Evolutionary conservation across 2,329 filamentous ascomycete species (phyloP).

Genomic region (Penicillium sp.): DNA sequence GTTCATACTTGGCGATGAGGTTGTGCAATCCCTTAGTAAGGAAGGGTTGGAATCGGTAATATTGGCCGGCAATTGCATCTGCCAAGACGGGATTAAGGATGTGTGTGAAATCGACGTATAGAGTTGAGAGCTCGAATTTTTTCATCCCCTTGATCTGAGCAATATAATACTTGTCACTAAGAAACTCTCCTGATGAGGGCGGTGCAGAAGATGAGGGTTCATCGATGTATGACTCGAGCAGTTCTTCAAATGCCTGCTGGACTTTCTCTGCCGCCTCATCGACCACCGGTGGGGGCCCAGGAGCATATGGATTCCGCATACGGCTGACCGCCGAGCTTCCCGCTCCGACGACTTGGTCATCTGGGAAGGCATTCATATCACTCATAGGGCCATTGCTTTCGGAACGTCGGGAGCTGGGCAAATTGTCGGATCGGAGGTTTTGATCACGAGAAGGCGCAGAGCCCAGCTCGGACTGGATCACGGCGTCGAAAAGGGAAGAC

Average conservation of each 20-base stretch:
- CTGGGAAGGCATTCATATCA: slow-evolving; percentile 58
- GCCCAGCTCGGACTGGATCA: slow-evolving; percentile 42
- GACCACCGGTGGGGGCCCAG: slow-evolving; percentile 57
- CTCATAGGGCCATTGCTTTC: slow-evolving; percentile 53
- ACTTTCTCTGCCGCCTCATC: slow-evolving; percentile 62
- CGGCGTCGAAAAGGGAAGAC: slow-evolving; percentile 43
- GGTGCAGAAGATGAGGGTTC: slow-evolving; percentile 55
- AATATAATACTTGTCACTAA: slow-evolving; percentile 64
- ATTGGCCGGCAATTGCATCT: slow-evolving; percentile 81
- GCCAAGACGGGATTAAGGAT: slow-evolving; percentile 79
- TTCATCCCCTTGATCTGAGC: slow-evolving; percentile 63
- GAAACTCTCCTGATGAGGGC: slow-evolving; percentile 53
- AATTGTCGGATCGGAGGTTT: slow-evolving; percentile 38
- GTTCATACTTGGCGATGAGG: slow-evolving; percentile 90
- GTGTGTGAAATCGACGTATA: slow-evolving; percentile 72
- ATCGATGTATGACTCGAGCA: slow-evolving; percentile 61
- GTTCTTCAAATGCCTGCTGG: slow-evolving; percentile 60
- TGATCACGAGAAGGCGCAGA: slow-evolving; percentile 30
- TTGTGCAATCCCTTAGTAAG: slow-evolving; percentile 85
- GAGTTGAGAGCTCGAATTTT: slow-evolving; percentile 60
- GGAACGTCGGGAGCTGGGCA: slow-evolving; percentile 54
- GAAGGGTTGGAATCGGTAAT: slow-evolving; percentile 93
- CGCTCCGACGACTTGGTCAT: slow-evolving; percentile 60
- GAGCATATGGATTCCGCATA: slow-evolving; percentile 49
- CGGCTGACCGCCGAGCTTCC: slow-evolving; percentile 49